A percentile compares a stretch with the other conserved stretches of the same genome.
phyloP scores from a whole-genome alignment of 306 rosid genomes.

The Malus domestica region ASM211411v1 NC_041790.1:32521001-32521500 shows the following conservation, averaged over 20 bases:
- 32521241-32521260: neutral
- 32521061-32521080: too few species aligned
- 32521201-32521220: neutral
- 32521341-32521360: neutral
- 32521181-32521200: too few species aligned
- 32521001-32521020: too few species aligned
- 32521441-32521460: slow-evolving; percentile 91
- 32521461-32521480: slow-evolving; percentile 92
- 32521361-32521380: slow-evolving; percentile 80
- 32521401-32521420: slow-evolving; percentile 95
- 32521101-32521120: too few species aligned
- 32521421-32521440: slow-evolving; percentile 88
- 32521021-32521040: too few species aligned
- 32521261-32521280: neutral
- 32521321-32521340: neutral
- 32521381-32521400: slow-evolving; percentile 98
- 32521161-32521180: too few species aligned
- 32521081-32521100: too few species aligned
- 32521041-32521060: too few species aligned
- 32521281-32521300: neutral
- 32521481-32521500: slow-evolving; percentile 83
- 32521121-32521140: too few species aligned
- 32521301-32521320: neutral
- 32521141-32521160: too few species aligned
- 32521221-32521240: neutral